Conservation (phyloP, 1,284 basidiomycete species). For the Phlebopus sp. region DNA sequence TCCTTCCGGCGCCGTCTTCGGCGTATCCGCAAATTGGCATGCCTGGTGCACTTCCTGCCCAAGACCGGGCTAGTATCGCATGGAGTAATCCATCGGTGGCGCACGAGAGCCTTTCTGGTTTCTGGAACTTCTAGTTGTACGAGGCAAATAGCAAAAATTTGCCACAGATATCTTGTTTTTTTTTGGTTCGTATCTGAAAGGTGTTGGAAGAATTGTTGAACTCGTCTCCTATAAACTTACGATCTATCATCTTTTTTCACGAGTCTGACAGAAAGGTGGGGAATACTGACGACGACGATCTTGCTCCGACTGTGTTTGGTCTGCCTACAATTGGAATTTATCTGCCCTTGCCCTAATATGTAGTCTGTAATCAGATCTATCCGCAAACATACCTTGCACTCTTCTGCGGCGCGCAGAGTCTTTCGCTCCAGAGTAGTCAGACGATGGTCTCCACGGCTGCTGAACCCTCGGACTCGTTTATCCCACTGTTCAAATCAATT, state of each 20-base stretch:
- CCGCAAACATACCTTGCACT: too few species aligned
- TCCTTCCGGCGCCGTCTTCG: slow-evolving; percentile 23
- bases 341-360: not conserved
- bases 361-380: not conserved
- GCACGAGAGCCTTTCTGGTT: not conserved
- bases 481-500: slow-evolving; percentile 75
- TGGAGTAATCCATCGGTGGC: not conserved
- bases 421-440: not conserved
- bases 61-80: not conserved
- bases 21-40: slow-evolving; percentile 27
- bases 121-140: too few species aligned
- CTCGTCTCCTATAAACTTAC: too few species aligned
- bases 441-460: slow-evolving; percentile 16
- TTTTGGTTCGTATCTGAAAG: slow-evolving; percentile 22
- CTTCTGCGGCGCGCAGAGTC: too few species aligned
- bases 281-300: too few species aligned
- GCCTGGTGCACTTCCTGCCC: slow-evolving; percentile 26
- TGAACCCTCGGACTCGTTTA: slow-evolving; percentile 15
- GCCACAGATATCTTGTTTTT: too few species aligned
- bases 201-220: slow-evolving; percentile 6
- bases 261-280: too few species aligned
- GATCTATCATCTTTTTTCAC: too few species aligned
- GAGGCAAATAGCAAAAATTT: too few species aligned
- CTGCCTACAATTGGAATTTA: too few species aligned
- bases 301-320: too few species aligned